These are phyloP conservation scores for Isabelozyma heimii DNA, from an alignment of 805 yeast species.

Conservation along the genomic window DNA sequence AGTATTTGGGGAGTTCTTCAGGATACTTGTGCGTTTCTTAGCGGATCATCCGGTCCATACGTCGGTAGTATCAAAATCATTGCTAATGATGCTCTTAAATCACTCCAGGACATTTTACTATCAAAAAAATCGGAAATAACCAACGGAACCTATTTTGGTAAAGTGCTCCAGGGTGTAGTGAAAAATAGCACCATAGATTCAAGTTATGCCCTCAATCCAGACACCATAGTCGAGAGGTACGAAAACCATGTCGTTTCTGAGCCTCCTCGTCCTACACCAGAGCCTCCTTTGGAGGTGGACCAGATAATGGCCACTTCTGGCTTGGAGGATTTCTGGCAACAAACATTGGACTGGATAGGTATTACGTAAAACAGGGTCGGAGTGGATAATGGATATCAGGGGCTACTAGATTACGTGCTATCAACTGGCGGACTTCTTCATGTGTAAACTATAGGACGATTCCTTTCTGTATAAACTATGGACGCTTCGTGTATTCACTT, in stretches of 20 bases:
- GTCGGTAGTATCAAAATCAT: conserved; percentile 13
- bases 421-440: no score
- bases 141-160: conserved; percentile 9
- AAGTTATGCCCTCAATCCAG: background rate
- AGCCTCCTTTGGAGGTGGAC: background rate
- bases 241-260: background rate
- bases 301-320: background rate
- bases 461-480: no score
- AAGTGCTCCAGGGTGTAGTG: conserved; percentile 5
- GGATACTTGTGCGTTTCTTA: conserved; percentile 13
- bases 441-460: no score
- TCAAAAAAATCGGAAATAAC: conserved; percentile 1
- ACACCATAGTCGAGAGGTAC: background rate
- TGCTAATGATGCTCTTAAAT: conserved; percentile 16
- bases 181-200: background rate
- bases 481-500: background rate
- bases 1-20: conserved; percentile 15
- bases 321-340: conserved; percentile 6
- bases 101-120: conserved; percentile 7
- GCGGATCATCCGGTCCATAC: conserved; percentile 15
- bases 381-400: no score
- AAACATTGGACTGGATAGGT: conserved; percentile 7
- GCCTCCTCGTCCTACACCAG: background rate
- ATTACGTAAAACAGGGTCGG: background rate
- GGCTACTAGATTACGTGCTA: no score